These are phyloP conservation scores for Aquanectria penicillioides DNA, from an alignment of 2,329 filamentous ascomycete genomes.

Conservation along the genomic window DNA sequence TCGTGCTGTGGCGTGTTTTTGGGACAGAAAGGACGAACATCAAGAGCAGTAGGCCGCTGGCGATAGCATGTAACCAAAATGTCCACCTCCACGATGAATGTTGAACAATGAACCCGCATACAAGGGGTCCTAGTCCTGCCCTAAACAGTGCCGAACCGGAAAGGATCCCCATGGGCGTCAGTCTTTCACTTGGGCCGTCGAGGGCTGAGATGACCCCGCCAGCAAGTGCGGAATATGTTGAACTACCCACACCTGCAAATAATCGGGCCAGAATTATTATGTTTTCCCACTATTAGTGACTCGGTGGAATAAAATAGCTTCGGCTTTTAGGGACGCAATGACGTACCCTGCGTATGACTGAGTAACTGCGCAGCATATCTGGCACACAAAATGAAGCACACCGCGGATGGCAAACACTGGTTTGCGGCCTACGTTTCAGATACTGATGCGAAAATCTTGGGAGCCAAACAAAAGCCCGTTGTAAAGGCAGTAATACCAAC, in stretches of 20 bases:
- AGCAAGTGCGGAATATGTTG: neutral
- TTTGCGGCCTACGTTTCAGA: neutral
- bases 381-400: neutral
- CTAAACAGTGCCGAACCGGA: neutral
- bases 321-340: no score
- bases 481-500: neutral
- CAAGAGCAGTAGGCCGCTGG: neutral
- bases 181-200: neutral
- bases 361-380: neutral
- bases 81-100: neutral
- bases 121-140: neutral
- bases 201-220: neutral
- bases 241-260: neutral
- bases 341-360: neutral
- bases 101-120: neutral
- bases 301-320: no score
- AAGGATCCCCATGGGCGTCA: neutral
- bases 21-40: neutral
- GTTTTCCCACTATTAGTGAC: neutral
- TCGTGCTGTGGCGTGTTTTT: neutral
- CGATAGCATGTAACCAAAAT: neutral
- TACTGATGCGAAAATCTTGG: neutral
- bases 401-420: neutral
- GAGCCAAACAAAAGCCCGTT: neutral
- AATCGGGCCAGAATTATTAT: neutral